Evolutionary conservation across 2,329 filamentous ascomycete genomes (phyloP), one percentile per base, ranked within the genome.

Genomic region (Diaporthe sp.): DNA sequence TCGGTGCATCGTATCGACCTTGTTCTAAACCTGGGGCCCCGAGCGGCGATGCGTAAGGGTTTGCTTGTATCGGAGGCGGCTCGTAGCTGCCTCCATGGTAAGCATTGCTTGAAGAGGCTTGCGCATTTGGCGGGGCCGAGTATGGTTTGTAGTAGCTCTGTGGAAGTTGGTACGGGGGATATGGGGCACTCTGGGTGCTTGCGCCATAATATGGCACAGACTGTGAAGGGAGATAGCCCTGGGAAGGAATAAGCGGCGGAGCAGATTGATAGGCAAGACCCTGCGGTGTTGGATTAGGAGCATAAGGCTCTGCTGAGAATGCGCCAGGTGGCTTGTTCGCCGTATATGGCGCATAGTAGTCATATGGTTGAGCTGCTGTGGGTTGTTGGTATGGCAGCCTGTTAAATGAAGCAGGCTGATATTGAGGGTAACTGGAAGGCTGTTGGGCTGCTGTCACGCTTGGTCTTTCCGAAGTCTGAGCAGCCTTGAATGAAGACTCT

Each of bases 131-230:
- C 53, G 53, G 53, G 25, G 53, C 53, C 28, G 53, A 31, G 15
- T 31, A 55, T 20, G 53, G 53, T 55, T 31, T 55, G 53, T 55
- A 55, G 53, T 55, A 55, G 53, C 53, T 31, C 25, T 55, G 53
- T 31, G 53, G 53, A 55, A 31, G 53, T 55, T 31, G 25, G 15
- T 55, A 31, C 15, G 53, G 53, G 25, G 25, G 53, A 55, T 55
- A 55, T 20, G 53, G 15, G 25, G 53, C 53, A 55, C 53, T 55
- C 53, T 55, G 53, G 25, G 53, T 55, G 53, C 25, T 55, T 55
- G 53, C 5, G 15, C 53, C 53, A 20, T 55, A 31, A 55, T 55
- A 55, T 55, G 53, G 53, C 53, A 55, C 13, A 15, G 53, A 55
- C 53, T 55, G 53, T 31, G 53, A 6, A 31, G 53, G 15, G 25